Percentiles rank a stretch among this genome's conserved stretches.
These are phyloP conservation scores for Cordyceps militaris DNA, from an alignment of 2,329 filamentous ascomycete genomes.

Conservation along the genomic window DNA sequence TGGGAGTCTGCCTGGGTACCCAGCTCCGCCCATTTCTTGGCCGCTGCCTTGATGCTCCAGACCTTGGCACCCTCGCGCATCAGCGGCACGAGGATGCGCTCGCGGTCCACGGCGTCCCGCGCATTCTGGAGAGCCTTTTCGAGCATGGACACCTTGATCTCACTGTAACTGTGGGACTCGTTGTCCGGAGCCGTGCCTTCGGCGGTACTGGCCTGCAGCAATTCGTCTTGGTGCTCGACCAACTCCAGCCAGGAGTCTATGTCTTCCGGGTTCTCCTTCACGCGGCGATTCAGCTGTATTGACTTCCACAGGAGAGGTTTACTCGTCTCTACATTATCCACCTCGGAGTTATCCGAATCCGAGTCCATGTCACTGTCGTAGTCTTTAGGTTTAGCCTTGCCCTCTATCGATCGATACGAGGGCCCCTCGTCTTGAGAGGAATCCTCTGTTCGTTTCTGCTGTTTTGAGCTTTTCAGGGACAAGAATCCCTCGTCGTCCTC, in stretches of 20 bases:
- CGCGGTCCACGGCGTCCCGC: conserved; percentile 37
- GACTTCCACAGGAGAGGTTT: conserved; percentile 47
- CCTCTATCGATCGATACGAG: conserved; percentile 60
- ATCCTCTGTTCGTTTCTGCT: conserved; percentile 33
- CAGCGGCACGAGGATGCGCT: conserved; percentile 58
- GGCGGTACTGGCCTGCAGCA: conserved; percentile 46
- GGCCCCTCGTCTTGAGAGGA: conserved; percentile 40
- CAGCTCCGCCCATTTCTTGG: conserved; percentile 56
- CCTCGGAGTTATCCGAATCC: conserved; percentile 34
- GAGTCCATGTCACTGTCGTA: conserved; percentile 45
- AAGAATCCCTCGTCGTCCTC: conserved; percentile 40
- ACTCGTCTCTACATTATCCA: conserved; percentile 27
- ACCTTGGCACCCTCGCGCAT: conserved; percentile 68
- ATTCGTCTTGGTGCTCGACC: conserved; percentile 67
- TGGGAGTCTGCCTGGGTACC: conserved; percentile 32
- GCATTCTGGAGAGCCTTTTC: conserved; percentile 65
- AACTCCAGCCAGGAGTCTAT: conserved; percentile 69
- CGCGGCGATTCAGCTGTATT: conserved; percentile 53
- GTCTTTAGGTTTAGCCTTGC: conserved; percentile 47
- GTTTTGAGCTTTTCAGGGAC: conserved; percentile 35
- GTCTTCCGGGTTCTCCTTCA: conserved; percentile 60
- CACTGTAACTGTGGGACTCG: conserved; percentile 62
- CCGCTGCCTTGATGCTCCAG: conserved; percentile 60
- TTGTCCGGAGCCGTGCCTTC: conserved; percentile 44
- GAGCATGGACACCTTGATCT: conserved; percentile 74